Evolutionary conservation across 2,329 filamentous ascomycete genomes (phyloP), one percentile per base, ranked within the genome.

Genomic region (Blumeriella jaapii): DNA sequence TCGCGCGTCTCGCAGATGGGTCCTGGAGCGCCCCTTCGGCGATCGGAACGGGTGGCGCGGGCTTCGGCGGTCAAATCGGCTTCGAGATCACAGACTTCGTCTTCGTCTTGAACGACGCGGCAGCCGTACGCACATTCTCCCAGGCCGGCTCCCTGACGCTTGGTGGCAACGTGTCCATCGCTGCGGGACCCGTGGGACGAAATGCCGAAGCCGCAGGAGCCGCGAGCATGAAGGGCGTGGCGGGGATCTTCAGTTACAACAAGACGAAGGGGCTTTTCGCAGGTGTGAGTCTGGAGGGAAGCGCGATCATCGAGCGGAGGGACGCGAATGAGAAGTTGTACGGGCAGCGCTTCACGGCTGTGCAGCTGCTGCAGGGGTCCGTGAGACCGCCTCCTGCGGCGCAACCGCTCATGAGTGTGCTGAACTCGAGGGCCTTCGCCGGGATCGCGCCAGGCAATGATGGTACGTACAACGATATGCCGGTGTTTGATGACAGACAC

Each of bases 291-390:
- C 65, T 98, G 47, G 91, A 98, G 59, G 91, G 91, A 14, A 89
- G 82, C 42, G 86, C 83, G 34, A 79, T 98, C 46, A 83, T 96
- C 45, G 91, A 98, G 64, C 76, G 91, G 45, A 81, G 86, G 62
- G 91, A 98, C 60, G 91, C 91, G 50, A 98, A 98, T 56, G 82
- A 94, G 62, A 94, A 93, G 63, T 71, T 98, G 42, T 98, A 98
- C 59, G 83, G 84, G 43, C 74, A 79, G 39, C 75, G 82, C 42
- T 72, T 83, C 59, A 86, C 83, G 6, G 91, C 91, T 10, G 66
- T 69, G 44, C 81, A 94, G 56, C 72, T 98, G 28, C 72, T 98
- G 23, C 74, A 72, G 38, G 91, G 91, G 20, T 68, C 71, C 20
- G 73, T 96, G 24, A 71, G 76, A 26, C 74, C 86, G 1, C 89